Evolutionary conservation across 2,329 filamentous ascomycete genomes (phyloP), one percentile per base, ranked within the genome.

Genomic region (Tolypocladium ovalisporum): DNA sequence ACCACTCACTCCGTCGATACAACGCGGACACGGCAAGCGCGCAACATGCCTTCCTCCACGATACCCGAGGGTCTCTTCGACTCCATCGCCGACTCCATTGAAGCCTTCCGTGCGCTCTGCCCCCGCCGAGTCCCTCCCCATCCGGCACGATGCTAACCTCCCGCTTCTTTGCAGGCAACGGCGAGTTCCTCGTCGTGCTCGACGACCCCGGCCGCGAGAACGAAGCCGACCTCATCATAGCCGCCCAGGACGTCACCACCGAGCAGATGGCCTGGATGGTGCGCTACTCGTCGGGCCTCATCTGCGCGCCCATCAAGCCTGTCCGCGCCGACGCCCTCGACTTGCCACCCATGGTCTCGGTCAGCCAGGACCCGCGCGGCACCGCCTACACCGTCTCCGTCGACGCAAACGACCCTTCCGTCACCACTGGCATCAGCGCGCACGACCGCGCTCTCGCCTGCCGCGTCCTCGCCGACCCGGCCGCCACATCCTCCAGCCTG

Each of bases 181-280:
- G 90, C 73, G 86, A 97, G 70, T 97, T 97, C 80, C 87, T 99
- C 70, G 85, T 99, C 61, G 93, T 97, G 40, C 89, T 99, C 68
- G 94, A 99, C 78, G 89, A 90, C 64, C 85, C 90, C 62, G 84
- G 86, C 61, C 92, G 94, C 73, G 94, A 99, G 74, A 99, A 99
- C 73, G 94, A 99, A 81, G 94, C 92, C 73, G 94, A 99, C 76
- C 84, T 99, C 54, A 97, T 97, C 73, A 95, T 97, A 69, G 90
- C 94, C 63, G 93, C 91, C 61, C 79, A 90, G 64, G 82, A 88
- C 67, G 77, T 97, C 62, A 96, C 93, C 10, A 81, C 91, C 29
- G 82, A 89, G 63, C 93, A 97, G 75, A 95, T 96, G 86, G 90
- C 91, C 66, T 99, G 97, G 79, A 87, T 99, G 82, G 84, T 99